phyloP scores from a whole-genome alignment of 768 basidiomycete species.

The Panellus pusillus region DNA sequence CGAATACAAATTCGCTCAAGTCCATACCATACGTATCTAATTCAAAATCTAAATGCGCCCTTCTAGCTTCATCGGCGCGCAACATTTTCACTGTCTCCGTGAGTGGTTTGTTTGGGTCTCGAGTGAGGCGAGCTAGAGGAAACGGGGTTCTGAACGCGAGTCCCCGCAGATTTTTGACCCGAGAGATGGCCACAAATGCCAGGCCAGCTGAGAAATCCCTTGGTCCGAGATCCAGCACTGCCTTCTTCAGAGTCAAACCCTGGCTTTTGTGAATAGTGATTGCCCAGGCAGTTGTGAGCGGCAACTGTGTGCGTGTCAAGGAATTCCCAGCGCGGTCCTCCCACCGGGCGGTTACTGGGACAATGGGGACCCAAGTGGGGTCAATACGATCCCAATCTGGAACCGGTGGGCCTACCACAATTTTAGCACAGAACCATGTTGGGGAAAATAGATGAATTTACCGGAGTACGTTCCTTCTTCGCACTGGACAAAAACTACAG shows the following conservation, averaged over 20 bases:
- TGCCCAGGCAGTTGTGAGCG: not conserved
- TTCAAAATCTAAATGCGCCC: too few relatives aligned
- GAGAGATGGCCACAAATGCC: slow-evolving; percentile 18
- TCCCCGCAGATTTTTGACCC: slow-evolving; percentile 7
- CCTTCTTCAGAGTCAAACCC: not conserved
- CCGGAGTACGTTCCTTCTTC: not conserved
- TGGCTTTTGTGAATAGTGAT: slow-evolving; percentile 5
- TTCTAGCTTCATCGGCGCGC: too few relatives aligned
- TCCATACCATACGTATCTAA: too few relatives aligned
- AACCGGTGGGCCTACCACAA: not conserved
- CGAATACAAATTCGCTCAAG: too few relatives aligned
- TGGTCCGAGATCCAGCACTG: not conserved
- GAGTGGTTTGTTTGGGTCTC: too few relatives aligned
- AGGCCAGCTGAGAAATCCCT: not conserved
- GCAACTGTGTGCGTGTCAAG: not conserved
- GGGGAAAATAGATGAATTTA: not conserved
- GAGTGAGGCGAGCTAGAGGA: too few relatives aligned
- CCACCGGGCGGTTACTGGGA: not conserved
- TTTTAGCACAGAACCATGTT: not conserved
- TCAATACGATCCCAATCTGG: slow-evolving; percentile 3
- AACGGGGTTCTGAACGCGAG: too few relatives aligned
- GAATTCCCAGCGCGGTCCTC: not conserved
- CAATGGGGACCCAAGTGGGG: not conserved
- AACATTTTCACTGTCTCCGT: too few relatives aligned
- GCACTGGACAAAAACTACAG: slow-evolving; percentile 1